phyloP scores from a whole-genome alignment of 257 asterid species.

The Plectranthus barbatus region DNA sequence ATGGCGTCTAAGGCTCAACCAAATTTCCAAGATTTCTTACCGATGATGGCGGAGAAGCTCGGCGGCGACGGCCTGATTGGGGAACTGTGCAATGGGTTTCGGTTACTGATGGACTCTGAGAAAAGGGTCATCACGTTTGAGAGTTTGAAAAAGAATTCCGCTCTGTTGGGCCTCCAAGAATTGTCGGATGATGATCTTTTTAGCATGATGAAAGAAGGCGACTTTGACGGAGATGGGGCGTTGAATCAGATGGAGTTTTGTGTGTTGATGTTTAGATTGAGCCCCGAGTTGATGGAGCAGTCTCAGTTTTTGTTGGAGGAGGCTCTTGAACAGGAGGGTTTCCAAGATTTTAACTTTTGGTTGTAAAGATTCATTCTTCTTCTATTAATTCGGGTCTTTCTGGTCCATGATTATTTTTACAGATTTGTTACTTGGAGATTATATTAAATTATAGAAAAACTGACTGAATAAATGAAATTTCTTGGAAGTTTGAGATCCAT shows the following conservation, averaged over 20 bases:
- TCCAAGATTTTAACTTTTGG: slow-evolving; percentile 21
- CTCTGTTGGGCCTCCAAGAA: slow-evolving; percentile 33
- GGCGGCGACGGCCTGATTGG: slow-evolving; percentile 38
- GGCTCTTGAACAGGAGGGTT: slow-evolving; percentile 30
- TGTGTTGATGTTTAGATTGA: too few species aligned
- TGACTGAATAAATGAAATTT: slow-evolving; percentile 10
- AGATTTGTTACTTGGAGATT: neutral
- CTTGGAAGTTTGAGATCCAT: neutral
- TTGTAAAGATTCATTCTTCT: neutral
- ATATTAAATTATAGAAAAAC: neutral
- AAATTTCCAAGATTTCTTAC: slow-evolving; percentile 38
- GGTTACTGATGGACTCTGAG: slow-evolving; percentile 31
- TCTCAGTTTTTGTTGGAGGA: slow-evolving; percentile 37
- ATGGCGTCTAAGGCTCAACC: slow-evolving; percentile 26
- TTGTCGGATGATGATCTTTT: slow-evolving; percentile 31
- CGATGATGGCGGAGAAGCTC: slow-evolving; percentile 43
- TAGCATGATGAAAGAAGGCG: slow-evolving; percentile 37
- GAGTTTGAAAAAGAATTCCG: slow-evolving; percentile 32
- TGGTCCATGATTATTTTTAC: slow-evolving; percentile 11
- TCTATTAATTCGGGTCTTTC: neutral
- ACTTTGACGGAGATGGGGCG: slow-evolving; percentile 51
- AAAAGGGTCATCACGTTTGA: too few species aligned
- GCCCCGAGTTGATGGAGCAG: slow-evolving; percentile 49
- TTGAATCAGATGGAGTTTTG: slow-evolving; percentile 55
- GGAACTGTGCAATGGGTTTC: slow-evolving; percentile 39